Evolutionary conservation across 2,329 filamentous ascomycete species (phyloP).

Genomic region (Neonectria ditissima): DNA sequence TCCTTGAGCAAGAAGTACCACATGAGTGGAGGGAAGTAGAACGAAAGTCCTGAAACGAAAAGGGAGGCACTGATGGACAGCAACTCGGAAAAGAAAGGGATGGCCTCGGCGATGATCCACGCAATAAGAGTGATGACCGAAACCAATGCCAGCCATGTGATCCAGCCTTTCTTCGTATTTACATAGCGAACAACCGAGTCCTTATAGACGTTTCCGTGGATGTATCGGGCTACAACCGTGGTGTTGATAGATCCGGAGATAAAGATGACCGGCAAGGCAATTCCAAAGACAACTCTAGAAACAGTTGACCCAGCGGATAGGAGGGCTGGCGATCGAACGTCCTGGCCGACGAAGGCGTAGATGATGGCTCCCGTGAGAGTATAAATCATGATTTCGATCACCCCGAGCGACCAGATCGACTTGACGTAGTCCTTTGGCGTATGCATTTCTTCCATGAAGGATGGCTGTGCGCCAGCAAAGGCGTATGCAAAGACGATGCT

Average conservation of each 20-base stretch:
- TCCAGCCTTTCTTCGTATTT: conserved; percentile 7
- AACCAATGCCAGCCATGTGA: conserved; percentile 1
- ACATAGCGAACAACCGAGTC: conserved; percentile 5
- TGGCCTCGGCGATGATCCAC: conserved; percentile 2
- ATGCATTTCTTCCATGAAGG: conserved; percentile 5
- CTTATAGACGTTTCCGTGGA: neutral
- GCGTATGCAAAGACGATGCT: conserved; percentile 4
- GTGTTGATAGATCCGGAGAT: conserved; percentile 6
- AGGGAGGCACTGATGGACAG: conserved; percentile 1
- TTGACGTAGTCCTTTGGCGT: conserved; percentile 4
- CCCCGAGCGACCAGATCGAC: conserved; percentile 1
- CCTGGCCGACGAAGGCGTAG: conserved; percentile 1
- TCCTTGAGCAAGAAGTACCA: conserved; percentile 3
- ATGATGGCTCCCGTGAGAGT: neutral
- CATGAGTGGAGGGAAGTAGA: conserved; percentile 2
- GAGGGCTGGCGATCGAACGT: neutral
- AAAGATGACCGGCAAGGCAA: neutral
- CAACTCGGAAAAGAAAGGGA: conserved; percentile 5
- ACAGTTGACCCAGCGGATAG: neutral
- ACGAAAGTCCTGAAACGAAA: neutral
- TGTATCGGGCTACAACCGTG: neutral
- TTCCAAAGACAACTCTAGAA: neutral
- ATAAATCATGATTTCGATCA: neutral
- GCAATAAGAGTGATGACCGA: neutral
- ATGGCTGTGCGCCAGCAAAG: conserved; percentile 1